Conservation (phyloP, 2,329 filamentous ascomycete genomes). For the Rugonectria rugulosa region DNA sequence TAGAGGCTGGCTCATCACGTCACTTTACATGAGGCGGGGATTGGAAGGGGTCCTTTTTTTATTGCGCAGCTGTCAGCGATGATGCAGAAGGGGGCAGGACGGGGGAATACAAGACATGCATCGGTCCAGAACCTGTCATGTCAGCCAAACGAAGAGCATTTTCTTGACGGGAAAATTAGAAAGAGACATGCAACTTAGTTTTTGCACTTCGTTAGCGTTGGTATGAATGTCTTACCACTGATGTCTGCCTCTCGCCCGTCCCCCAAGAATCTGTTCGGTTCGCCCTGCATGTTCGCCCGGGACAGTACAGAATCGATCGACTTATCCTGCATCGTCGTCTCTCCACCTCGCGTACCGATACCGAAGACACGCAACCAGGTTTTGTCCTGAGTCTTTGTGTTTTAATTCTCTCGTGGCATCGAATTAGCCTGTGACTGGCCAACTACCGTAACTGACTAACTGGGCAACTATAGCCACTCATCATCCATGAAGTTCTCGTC, state of each 20-base stretch:
- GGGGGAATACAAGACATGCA: too few species aligned
- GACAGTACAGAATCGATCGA: not conserved
- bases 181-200: not conserved
- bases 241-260: not conserved
- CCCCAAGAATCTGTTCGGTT: not conserved
- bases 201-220: not conserved
- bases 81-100: too few species aligned
- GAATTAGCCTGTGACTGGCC: not conserved
- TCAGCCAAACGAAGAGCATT: not conserved
- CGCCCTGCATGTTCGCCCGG: not conserved
- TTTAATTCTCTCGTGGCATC: not conserved
- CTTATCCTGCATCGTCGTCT: not conserved
- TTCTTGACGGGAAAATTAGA: not conserved
- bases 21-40: conserved; percentile 13
- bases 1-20: conserved; percentile 20
- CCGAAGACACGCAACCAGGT: not conserved
- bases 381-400: not conserved
- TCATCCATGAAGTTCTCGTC: conserved; percentile 26
- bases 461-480: conserved; percentile 3
- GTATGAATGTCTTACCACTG: not conserved
- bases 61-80: not conserved
- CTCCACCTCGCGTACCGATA: conserved; percentile 9
- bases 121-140: too few species aligned
- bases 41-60: too few species aligned
- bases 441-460: not conserved